A percentile compares a stretch with the other conserved stretches of the same genome.
Evolutionary conservation across 345 rosid species (phyloP).

Genomic region (Dipteronia dyeriana): DNA sequence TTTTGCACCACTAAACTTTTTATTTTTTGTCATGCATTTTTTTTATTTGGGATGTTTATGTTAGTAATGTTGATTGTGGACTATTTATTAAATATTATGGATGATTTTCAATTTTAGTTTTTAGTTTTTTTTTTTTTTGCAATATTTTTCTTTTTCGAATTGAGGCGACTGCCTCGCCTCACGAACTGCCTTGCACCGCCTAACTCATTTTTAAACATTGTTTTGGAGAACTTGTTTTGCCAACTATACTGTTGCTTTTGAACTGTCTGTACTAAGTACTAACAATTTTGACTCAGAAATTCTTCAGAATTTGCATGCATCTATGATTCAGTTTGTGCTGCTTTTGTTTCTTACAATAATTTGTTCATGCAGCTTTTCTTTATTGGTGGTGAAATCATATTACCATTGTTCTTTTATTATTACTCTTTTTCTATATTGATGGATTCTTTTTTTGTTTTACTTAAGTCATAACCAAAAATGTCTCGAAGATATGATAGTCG

Average conservation of each 20-base stretch:
- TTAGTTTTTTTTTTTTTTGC: too few relatives aligned
- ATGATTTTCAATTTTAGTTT: too few relatives aligned
- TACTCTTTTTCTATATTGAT: background rate
- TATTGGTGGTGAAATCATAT: background rate
- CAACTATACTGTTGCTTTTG: background rate
- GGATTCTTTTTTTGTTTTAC: background rate
- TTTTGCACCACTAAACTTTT: too few relatives aligned
- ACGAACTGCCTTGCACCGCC: too few relatives aligned
- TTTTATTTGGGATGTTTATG: too few relatives aligned
- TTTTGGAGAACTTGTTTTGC: background rate
- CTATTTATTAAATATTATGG: too few relatives aligned
- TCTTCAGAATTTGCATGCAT: background rate
- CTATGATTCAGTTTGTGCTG: background rate
- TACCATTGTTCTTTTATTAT: too few relatives aligned
- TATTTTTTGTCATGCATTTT: too few relatives aligned
- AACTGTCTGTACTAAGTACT: background rate
- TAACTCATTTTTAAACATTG: background rate
- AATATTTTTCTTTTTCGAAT: too few relatives aligned
- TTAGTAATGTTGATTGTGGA: too few relatives aligned
- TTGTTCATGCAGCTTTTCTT: background rate
- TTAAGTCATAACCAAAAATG: conserved; percentile 38
- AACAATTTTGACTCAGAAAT: background rate
- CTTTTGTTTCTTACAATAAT: background rate
- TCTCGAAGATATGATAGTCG: conserved; percentile 99
- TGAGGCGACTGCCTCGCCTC: too few relatives aligned